Evolutionary conservation across 108 stramenopile genomes (phyloP).

Genomic region (Cyclostephanos tholiformis): DNA sequence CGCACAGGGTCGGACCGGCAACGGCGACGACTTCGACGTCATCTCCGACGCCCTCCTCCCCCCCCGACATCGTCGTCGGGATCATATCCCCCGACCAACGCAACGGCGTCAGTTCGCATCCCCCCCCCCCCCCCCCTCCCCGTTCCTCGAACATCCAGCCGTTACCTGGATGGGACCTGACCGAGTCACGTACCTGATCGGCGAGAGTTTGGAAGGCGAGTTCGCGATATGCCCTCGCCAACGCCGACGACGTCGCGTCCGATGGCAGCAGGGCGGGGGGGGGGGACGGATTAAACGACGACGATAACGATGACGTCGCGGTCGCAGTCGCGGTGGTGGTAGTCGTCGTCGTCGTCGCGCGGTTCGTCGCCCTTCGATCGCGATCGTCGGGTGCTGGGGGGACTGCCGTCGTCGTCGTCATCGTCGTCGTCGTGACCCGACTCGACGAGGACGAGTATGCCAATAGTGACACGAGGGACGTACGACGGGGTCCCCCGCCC

Average conservation of each 20-base stretch:
- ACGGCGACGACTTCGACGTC: slow-evolving; percentile 10
- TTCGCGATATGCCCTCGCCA: slow-evolving; percentile 58
- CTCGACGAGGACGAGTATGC: no score
- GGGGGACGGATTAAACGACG: no score
- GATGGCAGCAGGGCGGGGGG: slow-evolving; percentile 35
- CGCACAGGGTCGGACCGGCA: slow-evolving; percentile 30
- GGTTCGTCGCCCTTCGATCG: no score
- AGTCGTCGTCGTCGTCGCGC: no score
- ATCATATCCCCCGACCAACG: slow-evolving; percentile 10
- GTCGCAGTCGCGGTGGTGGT: neutral
- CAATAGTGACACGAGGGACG: neutral
- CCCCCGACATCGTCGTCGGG: neutral
- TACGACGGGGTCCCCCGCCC: neutral
- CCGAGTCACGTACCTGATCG: slow-evolving; percentile 55
- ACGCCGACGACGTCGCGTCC: slow-evolving; percentile 57
- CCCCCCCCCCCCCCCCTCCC: neutral
- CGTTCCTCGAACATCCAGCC: slow-evolving; percentile 57
- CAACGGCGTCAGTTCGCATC: neutral
- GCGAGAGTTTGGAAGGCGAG: slow-evolving; percentile 64
- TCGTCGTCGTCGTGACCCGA: no score
- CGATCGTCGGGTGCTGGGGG: no score
- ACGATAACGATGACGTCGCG: no score
- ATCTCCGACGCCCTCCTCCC: no score
- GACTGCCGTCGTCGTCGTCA: no score
- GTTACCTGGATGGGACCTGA: slow-evolving; percentile 55